These are phyloP conservation scores for Fusarium zealandicum DNA, from an alignment of 2,329 filamentous ascomycete species.

Conservation along the genomic window DNA sequence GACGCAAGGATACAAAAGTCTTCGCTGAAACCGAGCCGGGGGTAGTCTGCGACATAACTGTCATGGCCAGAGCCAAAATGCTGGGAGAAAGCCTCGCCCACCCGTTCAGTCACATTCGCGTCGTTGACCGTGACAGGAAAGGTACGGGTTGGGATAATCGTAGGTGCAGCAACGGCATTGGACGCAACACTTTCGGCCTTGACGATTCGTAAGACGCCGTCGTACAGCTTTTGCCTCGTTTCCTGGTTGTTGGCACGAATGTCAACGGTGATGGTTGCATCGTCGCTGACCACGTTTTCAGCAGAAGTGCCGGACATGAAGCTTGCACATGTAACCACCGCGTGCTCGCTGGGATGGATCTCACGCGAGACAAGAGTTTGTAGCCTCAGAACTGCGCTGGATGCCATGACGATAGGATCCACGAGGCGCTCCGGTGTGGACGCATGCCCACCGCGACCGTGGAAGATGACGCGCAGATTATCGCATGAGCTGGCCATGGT, in stretches of 20 bases:
- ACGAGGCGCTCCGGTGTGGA: conserved; percentile 50
- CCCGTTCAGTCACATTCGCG: conserved; percentile 47
- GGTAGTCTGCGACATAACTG: conserved; percentile 47
- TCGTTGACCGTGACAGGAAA: conserved; percentile 63
- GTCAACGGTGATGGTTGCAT: conserved; percentile 50
- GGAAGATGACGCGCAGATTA: conserved; percentile 40
- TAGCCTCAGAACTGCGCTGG: conserved; percentile 48
- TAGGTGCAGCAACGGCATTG: conserved; percentile 52
- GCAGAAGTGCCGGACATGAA: conserved; percentile 50
- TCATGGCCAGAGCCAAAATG: conserved; percentile 50
- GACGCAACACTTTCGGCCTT: conserved; percentile 61
- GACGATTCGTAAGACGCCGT: conserved; percentile 53
- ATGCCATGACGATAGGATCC: conserved; percentile 56
- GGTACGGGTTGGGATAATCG: conserved; percentile 49
- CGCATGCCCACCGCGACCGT: conserved; percentile 54
- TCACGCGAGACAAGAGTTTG: conserved; percentile 45
- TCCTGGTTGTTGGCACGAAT: conserved; percentile 47
- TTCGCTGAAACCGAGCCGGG: conserved; percentile 58
- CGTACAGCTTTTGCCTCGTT: conserved; percentile 46
- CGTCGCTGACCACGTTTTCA: conserved; percentile 55
- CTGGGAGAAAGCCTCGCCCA: conserved; percentile 53
- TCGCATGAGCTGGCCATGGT: conserved; percentile 40
- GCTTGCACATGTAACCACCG: conserved; percentile 53
- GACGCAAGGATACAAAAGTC: conserved; percentile 55
- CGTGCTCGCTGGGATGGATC: conserved; percentile 46